phyloP scores from a whole-genome alignment of 2,329 filamentous ascomycete genomes.

The Bipolaris bicolor region DNA sequence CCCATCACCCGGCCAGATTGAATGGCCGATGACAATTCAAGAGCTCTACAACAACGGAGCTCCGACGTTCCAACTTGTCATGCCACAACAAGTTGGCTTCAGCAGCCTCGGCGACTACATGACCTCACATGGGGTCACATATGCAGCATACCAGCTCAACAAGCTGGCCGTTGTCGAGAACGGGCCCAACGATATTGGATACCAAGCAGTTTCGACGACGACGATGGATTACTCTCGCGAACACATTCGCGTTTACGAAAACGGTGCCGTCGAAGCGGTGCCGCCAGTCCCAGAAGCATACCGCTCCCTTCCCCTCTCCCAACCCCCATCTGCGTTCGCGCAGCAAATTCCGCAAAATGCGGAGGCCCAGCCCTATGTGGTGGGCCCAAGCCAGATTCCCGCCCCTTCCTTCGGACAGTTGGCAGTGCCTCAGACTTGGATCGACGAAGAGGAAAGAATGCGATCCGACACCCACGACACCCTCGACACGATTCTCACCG shows the following conservation, averaged over 20 bases:
- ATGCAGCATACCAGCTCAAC: background rate
- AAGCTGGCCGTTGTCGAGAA: background rate
- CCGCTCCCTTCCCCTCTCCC: background rate
- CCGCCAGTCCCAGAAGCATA: background rate
- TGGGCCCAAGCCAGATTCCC: no score
- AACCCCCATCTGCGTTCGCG: background rate
- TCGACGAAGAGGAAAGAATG: no score
- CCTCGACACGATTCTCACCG: no score
- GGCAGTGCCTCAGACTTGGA: no score
- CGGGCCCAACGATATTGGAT: background rate
- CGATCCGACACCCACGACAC: no score
- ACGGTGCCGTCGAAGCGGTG: background rate
- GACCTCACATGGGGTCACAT: background rate
- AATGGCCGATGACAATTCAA: background rate
- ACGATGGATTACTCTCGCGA: background rate
- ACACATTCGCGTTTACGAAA: background rate
- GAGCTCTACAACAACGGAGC: background rate
- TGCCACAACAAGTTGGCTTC: constrained; percentile 1
- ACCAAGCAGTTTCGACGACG: background rate
- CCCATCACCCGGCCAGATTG: background rate
- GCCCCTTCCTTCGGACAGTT: no score
- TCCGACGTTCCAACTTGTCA: background rate
- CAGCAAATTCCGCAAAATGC: background rate
- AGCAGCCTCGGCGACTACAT: background rate
- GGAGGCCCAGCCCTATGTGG: no score